phyloP scores from a whole-genome alignment of 805 yeast genomes.

The Hanseniaspora meyeri region DNA sequence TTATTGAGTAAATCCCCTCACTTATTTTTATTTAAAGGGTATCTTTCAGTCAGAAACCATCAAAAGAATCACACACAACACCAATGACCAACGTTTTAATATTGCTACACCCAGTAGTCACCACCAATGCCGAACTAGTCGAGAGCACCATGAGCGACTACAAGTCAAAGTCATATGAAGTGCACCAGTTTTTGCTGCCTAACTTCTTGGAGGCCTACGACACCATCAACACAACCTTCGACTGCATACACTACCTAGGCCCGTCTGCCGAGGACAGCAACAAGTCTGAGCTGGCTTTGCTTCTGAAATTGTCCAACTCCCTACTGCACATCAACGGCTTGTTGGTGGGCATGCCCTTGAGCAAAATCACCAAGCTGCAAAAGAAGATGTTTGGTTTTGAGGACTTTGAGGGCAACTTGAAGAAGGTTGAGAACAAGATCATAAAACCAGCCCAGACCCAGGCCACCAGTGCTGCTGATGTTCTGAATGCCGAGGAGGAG shows the following conservation, averaged over 20 bases:
- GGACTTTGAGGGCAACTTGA: not conserved
- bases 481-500: conserved; percentile 27
- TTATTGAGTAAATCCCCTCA: not conserved
- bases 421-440: conserved; percentile 9
- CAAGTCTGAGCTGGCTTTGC: conserved; percentile 5
- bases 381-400: conserved; percentile 12
- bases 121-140: conserved; percentile 41
- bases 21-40: no score
- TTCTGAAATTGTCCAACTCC: conserved; percentile 8
- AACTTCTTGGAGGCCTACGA: conserved; percentile 5
- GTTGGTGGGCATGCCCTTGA: conserved; percentile 1
- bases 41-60: no score
- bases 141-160: conserved; percentile 16
- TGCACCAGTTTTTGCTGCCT: conserved; percentile 10
- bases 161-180: not conserved
- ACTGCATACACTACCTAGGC: conserved; percentile 8
- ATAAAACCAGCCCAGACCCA: conserved; percentile 33
- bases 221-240: not conserved
- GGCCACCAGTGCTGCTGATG: conserved; percentile 23
- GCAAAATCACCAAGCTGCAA: conserved; percentile 6
- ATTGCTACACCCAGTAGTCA: conserved; percentile 56
- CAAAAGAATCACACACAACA: no score
- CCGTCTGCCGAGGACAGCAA: conserved; percentile 11
- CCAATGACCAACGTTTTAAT: conserved; percentile 27
- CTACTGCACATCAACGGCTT: not conserved